phyloP scores from a whole-genome alignment of 108 stramenopile genomes.

The Nitzschia sp. region DNA sequence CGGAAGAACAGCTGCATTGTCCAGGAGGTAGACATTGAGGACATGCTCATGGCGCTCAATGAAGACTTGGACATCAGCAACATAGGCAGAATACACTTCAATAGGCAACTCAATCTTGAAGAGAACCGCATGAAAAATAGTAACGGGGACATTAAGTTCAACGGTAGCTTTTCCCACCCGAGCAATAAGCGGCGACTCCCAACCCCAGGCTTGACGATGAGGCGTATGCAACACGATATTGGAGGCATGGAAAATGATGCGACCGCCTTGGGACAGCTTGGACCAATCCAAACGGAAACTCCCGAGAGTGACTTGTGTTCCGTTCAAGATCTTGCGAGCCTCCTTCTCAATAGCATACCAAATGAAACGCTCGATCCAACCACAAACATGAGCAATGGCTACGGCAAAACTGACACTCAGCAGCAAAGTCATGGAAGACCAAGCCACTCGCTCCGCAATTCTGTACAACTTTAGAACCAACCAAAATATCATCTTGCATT shows the following conservation, averaged over 20 bases:
- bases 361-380: conserved; percentile 53
- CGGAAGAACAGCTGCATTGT: conserved; percentile 39
- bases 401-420: conserved; percentile 20
- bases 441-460: not conserved
- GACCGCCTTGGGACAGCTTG: conserved; percentile 29
- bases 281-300: conserved; percentile 41
- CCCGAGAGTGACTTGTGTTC: conserved; percentile 48
- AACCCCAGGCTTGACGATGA: conserved; percentile 43
- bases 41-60: conserved; percentile 52
- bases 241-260: conserved; percentile 27
- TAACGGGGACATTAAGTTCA: conserved; percentile 37
- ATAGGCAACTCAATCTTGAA: conserved; percentile 29
- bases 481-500: conserved; percentile 9
- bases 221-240: conserved; percentile 55
- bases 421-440: not conserved
- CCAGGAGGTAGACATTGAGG: conserved; percentile 57
- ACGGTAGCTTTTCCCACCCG: conserved; percentile 46
- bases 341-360: conserved; percentile 44
- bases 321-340: conserved; percentile 35
- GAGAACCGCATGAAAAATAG: conserved; percentile 24
- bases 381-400: conserved; percentile 29
- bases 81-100: conserved; percentile 43
- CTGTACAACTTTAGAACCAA: not conserved
- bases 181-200: conserved; percentile 59
- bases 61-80: conserved; percentile 62